Evolutionary conservation across 2,329 filamentous ascomycete genomes (phyloP).

Genomic region (Drechslerella stenobrocha): DNA sequence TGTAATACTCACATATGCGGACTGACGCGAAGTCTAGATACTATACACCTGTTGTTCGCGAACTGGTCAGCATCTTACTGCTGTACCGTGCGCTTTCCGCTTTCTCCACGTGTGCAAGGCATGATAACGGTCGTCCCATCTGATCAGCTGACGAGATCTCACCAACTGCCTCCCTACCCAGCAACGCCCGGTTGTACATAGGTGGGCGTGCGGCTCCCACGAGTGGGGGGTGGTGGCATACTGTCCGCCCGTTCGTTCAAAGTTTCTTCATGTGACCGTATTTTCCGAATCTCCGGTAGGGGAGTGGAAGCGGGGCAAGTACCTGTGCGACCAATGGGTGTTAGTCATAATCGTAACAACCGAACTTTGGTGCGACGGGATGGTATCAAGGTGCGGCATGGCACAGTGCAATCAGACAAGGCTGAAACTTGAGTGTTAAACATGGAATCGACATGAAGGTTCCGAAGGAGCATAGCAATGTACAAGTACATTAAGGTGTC

Average conservation of each 20-base stretch:
- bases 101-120: conserved; percentile 33
- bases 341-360: no score
- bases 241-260: conserved; percentile 60
- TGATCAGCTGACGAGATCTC: conserved; percentile 59
- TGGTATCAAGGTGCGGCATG: no score
- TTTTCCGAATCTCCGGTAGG: conserved; percentile 38
- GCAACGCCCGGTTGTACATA: conserved; percentile 55
- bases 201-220: conserved; percentile 54
- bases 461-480: conserved; percentile 52
- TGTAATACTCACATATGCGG: conserved; percentile 49
- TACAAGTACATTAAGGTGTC: conserved; percentile 31
- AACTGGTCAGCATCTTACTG: conserved; percentile 13
- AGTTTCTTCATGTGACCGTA: conserved; percentile 56
- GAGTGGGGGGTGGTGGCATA: conserved; percentile 55
- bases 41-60: no score
- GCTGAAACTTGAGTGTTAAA: conserved; percentile 58
- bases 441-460: conserved; percentile 52
- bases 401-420: conserved; percentile 58
- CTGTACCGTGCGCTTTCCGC: conserved; percentile 3
- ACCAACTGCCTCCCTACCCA: conserved; percentile 56
- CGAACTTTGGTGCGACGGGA: no score
- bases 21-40: no score
- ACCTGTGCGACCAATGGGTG: no score
- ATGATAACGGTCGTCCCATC: conserved; percentile 48
- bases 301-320: no score